Conservation (phyloP, 2,329 filamentous ascomycete species). For the Coniochaeta sp. region DNA sequence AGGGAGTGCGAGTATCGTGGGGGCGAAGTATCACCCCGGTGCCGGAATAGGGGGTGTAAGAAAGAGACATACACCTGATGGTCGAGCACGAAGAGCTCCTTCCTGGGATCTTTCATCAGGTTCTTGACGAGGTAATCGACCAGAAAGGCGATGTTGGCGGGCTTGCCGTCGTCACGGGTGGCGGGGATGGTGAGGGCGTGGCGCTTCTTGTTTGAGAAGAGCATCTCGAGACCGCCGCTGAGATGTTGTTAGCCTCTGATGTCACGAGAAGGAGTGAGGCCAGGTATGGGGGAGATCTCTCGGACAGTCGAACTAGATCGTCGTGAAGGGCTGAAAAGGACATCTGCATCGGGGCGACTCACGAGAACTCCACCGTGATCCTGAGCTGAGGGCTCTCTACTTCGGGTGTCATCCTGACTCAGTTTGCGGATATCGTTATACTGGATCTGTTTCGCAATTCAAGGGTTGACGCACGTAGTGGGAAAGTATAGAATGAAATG, state of each 20-base stretch:
- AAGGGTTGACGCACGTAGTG: too few relatives aligned
- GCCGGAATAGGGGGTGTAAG: too few relatives aligned
- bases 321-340: background rate
- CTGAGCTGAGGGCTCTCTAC: conserved; percentile 28
- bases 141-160: conserved; percentile 66
- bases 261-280: background rate
- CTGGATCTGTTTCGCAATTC: background rate
- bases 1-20: too few relatives aligned
- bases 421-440: background rate
- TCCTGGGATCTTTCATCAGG: conserved; percentile 76
- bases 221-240: conserved; percentile 88
- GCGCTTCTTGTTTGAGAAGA: conserved; percentile 77
- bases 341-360: conserved; percentile 20
- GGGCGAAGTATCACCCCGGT: too few relatives aligned
- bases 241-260: conserved; percentile 7
- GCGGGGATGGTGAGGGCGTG: conserved; percentile 65
- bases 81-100: conserved; percentile 85
- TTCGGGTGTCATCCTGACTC: conserved; percentile 1
- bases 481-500: background rate
- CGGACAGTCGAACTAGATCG: too few relatives aligned
- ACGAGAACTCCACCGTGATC: conserved; percentile 57
- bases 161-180: conserved; percentile 48
- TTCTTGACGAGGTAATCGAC: conserved; percentile 73
- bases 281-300: background rate
- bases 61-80: conserved; percentile 67